Conservation (phyloP, 345 rosid species). For the Eucalyptus rudis region DNA sequence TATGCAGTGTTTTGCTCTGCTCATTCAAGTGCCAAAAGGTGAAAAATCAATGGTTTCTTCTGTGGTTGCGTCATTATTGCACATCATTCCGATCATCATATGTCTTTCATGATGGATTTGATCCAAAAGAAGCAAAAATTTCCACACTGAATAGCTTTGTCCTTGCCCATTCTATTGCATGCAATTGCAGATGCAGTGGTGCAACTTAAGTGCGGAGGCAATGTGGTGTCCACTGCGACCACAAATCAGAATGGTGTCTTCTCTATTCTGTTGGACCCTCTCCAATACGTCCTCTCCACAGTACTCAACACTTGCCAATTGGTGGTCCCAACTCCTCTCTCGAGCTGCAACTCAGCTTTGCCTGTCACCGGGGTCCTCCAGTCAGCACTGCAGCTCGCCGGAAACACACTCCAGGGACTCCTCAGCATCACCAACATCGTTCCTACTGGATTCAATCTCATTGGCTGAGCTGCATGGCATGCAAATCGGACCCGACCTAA, state of each 20-base stretch:
- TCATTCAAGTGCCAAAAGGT: not conserved
- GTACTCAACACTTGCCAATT: slow-evolving; percentile 25
- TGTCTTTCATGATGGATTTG: not conserved
- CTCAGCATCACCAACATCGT: slow-evolving; percentile 14
- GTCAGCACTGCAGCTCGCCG: slow-evolving; percentile 28
- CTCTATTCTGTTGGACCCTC: slow-evolving; percentile 15
- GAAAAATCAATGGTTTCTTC: not conserved
- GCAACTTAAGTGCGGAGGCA: not conserved
- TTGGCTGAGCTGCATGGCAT: not conserved
- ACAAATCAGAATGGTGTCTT: not conserved
- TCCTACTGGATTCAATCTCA: slow-evolving; percentile 33
- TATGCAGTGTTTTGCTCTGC: not conserved
- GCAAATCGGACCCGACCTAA: not conserved
- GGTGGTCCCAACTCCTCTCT: slow-evolving; percentile 40
- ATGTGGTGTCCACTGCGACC: not conserved
- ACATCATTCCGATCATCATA: not conserved
- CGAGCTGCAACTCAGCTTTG: slow-evolving; percentile 38
- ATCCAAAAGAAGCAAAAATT: not conserved
- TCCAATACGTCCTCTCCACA: slow-evolving; percentile 19
- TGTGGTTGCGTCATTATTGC: not conserved
- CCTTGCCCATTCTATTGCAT: not conserved
- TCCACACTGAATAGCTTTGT: not conserved
- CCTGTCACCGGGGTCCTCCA: slow-evolving; percentile 20
- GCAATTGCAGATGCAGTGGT: not conserved
- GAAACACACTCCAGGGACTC: slow-evolving; percentile 21